Evolutionary conservation across 805 yeast species (phyloP).

Genomic region (Candida nanaspora): DNA sequence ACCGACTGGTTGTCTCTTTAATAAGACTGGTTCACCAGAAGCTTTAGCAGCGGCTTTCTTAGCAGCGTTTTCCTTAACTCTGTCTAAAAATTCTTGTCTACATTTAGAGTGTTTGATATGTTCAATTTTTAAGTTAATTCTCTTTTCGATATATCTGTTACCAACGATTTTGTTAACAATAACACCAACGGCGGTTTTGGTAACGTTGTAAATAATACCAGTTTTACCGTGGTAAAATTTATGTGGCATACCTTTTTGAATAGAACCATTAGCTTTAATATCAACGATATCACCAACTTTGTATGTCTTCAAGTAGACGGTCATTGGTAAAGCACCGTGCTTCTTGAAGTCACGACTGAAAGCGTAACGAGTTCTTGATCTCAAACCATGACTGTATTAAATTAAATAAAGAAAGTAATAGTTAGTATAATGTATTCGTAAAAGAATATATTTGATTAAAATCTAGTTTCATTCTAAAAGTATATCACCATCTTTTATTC

Average conservation of each 20-base stretch:
- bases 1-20: constrained; percentile 97
- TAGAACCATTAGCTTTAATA: constrained; percentile 98
- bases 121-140: constrained; percentile 97
- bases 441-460: background rate
- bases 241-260: constrained; percentile 99
- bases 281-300: constrained; percentile 99
- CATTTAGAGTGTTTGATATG: constrained; percentile 99
- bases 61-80: constrained; percentile 96
- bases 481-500: too few relatives aligned
- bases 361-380: constrained; percentile 99
- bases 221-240: constrained; percentile 99
- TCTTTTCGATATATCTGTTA: constrained; percentile 98
- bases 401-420: constrained; percentile 1
- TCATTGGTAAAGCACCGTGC: constrained; percentile 91
- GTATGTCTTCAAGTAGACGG: constrained; percentile 96
- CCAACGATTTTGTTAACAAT: constrained; percentile 98
- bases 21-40: constrained; percentile 80
- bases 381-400: constrained; percentile 82
- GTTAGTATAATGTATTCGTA: constrained; percentile 7
- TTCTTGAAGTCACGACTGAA: constrained; percentile 99
- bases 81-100: constrained; percentile 97
- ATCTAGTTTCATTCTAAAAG: too few relatives aligned
- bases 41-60: constrained; percentile 91
- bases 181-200: constrained; percentile 98
- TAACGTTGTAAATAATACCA: constrained; percentile 97